Conservation (phyloP, 1,139 yeast species). For the Yamadazyma atlantica region DNA sequence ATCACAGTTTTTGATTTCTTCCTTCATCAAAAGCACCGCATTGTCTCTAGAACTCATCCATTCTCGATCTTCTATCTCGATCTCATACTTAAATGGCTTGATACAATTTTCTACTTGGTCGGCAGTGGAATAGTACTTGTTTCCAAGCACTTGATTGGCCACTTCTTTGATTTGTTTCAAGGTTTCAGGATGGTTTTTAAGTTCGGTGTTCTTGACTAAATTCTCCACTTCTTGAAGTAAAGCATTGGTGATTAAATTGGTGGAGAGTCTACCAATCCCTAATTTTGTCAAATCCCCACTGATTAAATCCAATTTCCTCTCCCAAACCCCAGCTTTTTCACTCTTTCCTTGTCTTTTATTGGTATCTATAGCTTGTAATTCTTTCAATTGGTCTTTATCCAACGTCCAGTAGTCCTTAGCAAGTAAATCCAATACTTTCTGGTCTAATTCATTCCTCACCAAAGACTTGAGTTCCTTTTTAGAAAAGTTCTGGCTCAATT, state of each 20-base stretch:
- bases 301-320: slow-evolving; percentile 78
- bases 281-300: slow-evolving; percentile 83
- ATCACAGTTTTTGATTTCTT: slow-evolving; percentile 83
- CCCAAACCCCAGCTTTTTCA: slow-evolving; percentile 79
- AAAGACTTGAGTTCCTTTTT: slow-evolving; percentile 79
- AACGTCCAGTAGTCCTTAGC: slow-evolving; percentile 88
- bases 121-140: slow-evolving; percentile 86
- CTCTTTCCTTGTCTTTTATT: too few relatives aligned
- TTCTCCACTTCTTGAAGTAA: slow-evolving; percentile 75
- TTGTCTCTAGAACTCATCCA: slow-evolving; percentile 85
- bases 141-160: slow-evolving; percentile 72
- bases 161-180: slow-evolving; percentile 81
- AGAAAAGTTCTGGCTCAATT: slow-evolving; percentile 78
- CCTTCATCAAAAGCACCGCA: slow-evolving; percentile 68
- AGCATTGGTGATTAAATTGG: slow-evolving; percentile 78
- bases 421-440: slow-evolving; percentile 76
- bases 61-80: slow-evolving; percentile 92
- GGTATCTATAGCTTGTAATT: slow-evolving; percentile 40
- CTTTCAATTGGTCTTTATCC: slow-evolving; percentile 54
- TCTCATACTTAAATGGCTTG: slow-evolving; percentile 95
- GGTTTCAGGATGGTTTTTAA: slow-evolving; percentile 83
- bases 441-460: slow-evolving; percentile 83
- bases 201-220: slow-evolving; percentile 69
- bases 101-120: slow-evolving; percentile 98
- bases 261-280: slow-evolving; percentile 90